Conservation (phyloP, 2,329 filamentous ascomycete species). For the Venturia aucupariae region DNA sequence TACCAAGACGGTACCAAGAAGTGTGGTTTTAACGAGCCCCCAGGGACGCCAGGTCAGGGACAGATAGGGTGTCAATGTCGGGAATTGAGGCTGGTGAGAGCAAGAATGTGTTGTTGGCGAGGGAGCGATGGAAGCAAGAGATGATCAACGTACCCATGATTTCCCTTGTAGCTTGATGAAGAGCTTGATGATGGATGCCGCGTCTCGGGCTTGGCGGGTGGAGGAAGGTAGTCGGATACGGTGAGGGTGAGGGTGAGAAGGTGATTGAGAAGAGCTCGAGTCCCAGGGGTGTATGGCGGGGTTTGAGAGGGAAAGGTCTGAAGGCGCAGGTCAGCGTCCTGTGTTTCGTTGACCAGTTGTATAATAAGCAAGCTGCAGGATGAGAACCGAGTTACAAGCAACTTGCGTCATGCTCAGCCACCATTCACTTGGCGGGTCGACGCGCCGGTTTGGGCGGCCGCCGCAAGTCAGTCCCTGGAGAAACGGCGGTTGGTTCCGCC, state of each 20-base stretch:
- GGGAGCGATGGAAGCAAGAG: not conserved
- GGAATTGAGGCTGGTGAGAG: not conserved
- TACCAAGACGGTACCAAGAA: not conserved
- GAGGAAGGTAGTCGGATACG: not conserved
- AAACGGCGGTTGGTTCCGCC: too few species aligned
- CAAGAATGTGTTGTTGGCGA: not conserved
- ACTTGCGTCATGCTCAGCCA: too few species aligned
- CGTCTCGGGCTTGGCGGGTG: not conserved
- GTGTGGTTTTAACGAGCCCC: not conserved
- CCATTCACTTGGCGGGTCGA: too few species aligned
- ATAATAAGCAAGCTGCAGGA: not conserved
- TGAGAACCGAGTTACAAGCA: too few species aligned
- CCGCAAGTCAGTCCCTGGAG: too few species aligned
- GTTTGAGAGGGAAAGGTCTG: not conserved
- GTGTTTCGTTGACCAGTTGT: not conserved
- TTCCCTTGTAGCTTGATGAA: not conserved
- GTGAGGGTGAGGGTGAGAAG: too few species aligned
- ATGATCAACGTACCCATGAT: conserved; percentile 7
- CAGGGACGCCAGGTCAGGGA: not conserved
- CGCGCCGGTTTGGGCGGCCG: too few species aligned
- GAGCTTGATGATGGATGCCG: not conserved
- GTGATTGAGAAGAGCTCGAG: not conserved
- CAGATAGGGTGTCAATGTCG: not conserved
- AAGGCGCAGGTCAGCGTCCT: not conserved
- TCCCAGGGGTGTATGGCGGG: not conserved